Evolutionary conservation across 73 alveolate genomes (phyloP).

Genomic region (Symbiodinium natans): DNA sequence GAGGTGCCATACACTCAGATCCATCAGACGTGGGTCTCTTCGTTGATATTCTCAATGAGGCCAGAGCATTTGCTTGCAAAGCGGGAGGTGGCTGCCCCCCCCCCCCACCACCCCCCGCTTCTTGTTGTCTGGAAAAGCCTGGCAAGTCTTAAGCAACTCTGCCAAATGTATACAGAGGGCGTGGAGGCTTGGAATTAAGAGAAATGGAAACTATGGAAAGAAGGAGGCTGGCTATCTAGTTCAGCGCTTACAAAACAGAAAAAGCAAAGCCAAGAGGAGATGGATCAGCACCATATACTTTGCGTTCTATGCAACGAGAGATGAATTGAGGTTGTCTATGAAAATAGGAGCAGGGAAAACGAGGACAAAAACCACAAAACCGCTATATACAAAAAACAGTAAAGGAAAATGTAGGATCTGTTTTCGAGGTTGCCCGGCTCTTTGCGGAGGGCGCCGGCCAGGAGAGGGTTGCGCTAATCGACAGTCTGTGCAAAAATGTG

Average conservation of each 20-base stretch:
- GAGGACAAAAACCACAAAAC: too few species aligned
- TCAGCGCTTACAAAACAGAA: neutral
- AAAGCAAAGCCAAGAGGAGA: neutral
- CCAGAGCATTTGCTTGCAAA: neutral
- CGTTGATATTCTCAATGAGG: conserved; percentile 72
- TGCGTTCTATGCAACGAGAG: neutral
- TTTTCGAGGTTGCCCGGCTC: conserved; percentile 68
- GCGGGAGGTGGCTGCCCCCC: too few species aligned
- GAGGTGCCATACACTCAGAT: conserved; percentile 81
- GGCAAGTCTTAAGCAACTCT: too few species aligned
- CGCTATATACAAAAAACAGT: too few species aligned
- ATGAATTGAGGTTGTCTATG: too few species aligned
- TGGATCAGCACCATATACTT: too few species aligned
- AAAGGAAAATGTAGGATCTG: too few species aligned
- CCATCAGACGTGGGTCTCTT: conserved; percentile 75
- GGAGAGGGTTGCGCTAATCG: neutral
- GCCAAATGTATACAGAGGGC: too few species aligned
- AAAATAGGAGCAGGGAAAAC: too few species aligned
- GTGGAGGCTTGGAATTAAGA: too few species aligned
- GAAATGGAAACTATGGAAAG: neutral
- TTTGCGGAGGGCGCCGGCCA: conserved; percentile 70
- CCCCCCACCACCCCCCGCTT: too few species aligned
- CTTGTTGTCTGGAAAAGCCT: too few species aligned
- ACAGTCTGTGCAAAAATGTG: neutral
- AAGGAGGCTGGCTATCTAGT: neutral